Evolutionary conservation across 345 rosid species (phyloP), one percentile per base, ranked within the genome.

Genomic region (Pelargonium nanum): DNA sequence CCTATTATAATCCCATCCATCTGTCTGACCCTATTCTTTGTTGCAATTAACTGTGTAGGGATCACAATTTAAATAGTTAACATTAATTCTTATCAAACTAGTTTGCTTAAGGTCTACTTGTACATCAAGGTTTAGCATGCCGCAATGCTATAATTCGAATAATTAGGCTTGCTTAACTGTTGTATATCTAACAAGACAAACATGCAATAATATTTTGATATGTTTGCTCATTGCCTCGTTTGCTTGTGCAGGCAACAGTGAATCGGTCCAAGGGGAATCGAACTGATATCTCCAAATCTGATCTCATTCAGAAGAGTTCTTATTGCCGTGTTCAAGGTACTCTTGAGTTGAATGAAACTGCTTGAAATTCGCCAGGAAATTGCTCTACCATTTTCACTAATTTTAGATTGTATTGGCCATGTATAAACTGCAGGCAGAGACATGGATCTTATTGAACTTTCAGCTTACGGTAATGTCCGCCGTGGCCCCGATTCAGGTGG

Each of bases 251-350:
- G 96, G 96, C 92, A 57, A 85, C 84, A 17, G 98, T 83, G 23
- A 92, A 88, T 61, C 80, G 95, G 72, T 83, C 95, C 45, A 92
- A 92, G 77, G 96, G 95, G 50, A 89, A 92, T 45, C 81, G 77
- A 62, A 92, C 84, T 6, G 96, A 89, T 62, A 72, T 87, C 40
- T 83, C 98, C 24, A 77, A 76, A 78, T 77, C 98, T 45, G 97
- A 92, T 34, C 91, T 92, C 71, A 80, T 92, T 56, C 81, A 78
- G 63, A 89, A 70, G 75, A 92, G 97, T 74, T 83, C 95, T 48
- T 87, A 89, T 63, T 92, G 99, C 68, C 91, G 89, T 32, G 89
- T 92, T 64, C 76, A 91, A 70, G 96, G 98, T 92, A 76, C 26
- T 69, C 60, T 26, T n/a, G n/a, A n/a, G n/a, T n/a, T n/a, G n/a